Percentiles rank a stretch among this genome's conserved stretches.
Conservation (phyloP, 352 stramenopile genomes). For the Pythium brachiatum region DNA sequence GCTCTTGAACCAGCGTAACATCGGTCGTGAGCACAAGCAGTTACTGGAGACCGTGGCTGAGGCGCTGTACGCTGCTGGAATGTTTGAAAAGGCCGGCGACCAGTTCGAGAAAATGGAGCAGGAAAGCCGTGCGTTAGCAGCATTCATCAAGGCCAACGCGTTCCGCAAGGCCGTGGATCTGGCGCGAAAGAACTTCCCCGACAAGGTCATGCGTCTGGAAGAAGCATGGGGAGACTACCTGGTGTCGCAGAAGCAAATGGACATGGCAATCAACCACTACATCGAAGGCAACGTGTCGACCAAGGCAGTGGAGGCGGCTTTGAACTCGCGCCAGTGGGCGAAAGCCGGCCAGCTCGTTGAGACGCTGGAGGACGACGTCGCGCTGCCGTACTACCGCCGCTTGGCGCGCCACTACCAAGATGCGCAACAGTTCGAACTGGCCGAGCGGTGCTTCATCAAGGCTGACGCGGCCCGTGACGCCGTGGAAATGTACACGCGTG, state of each 20-base stretch:
- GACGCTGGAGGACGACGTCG: slow-evolving; percentile 86
- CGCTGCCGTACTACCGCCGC: slow-evolving; percentile 88
- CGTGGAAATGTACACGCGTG: slow-evolving; percentile 94
- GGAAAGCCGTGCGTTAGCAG: slow-evolving; percentile 84
- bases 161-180: slow-evolving; percentile 93
- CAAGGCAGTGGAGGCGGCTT: slow-evolving; percentile 91
- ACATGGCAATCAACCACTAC: slow-evolving; percentile 97
- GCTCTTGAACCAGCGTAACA: slow-evolving; percentile 84
- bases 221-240: slow-evolving; percentile 94
- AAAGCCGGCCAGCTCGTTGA: slow-evolving; percentile 92
- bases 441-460: slow-evolving; percentile 93
- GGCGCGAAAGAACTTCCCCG: slow-evolving; percentile 87
- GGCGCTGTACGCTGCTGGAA: slow-evolving; percentile 83
- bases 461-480: slow-evolving; percentile 85
- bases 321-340: slow-evolving; percentile 92
- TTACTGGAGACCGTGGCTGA: slow-evolving; percentile 90
- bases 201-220: slow-evolving; percentile 89
- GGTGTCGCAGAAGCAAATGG: slow-evolving; percentile 91
- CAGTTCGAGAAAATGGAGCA: slow-evolving; percentile 95
- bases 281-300: slow-evolving; percentile 92
- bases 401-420: slow-evolving; percentile 91
- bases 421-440: slow-evolving; percentile 76
- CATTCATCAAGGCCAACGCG: slow-evolving; percentile 91
- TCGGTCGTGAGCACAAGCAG: slow-evolving; percentile 83
- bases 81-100: slow-evolving; percentile 93